Conservation (phyloP, 176 grass and related monocot genomes). For the Juncus effusus region DNA sequence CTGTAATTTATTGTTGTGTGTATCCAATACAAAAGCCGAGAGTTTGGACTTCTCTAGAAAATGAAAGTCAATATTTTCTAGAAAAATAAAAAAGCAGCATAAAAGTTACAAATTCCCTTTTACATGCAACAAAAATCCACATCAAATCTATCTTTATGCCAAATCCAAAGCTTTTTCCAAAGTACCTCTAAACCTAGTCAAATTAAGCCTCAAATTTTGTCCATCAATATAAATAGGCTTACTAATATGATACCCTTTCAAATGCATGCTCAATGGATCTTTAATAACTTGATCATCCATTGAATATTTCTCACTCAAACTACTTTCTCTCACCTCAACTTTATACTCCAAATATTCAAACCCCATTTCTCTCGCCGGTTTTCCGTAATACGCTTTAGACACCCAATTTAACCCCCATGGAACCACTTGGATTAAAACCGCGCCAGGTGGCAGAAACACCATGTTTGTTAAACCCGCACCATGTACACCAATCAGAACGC, state of each 20-base stretch:
- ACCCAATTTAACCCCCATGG: conserved; percentile 58
- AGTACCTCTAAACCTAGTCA: conserved; percentile 48
- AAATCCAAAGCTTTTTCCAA: conserved; percentile 50
- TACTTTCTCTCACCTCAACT: conserved; percentile 56
- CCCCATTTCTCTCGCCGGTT: conserved; percentile 51
- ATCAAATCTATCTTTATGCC: neutral
- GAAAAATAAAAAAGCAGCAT: no score
- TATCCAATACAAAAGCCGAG: no score
- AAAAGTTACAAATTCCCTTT: no score
- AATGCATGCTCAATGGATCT: conserved; percentile 52
- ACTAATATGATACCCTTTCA: conserved; percentile 39
- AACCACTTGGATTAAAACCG: conserved; percentile 61
- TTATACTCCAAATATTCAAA: conserved; percentile 47
- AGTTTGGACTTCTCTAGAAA: no score
- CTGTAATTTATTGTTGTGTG: no score
- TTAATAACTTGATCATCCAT: conserved; percentile 51
- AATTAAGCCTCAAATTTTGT: conserved; percentile 63
- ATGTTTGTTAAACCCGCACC: conserved; percentile 69
- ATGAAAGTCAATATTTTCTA: no score
- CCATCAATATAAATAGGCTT: conserved; percentile 52
- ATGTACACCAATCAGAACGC: conserved; percentile 63
- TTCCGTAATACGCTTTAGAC: conserved; percentile 32
- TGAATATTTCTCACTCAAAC: conserved; percentile 50
- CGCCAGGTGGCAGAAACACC: conserved; percentile 48
- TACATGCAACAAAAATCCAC: no score